phyloP scores from a whole-genome alignment of 176 grass and related monocot genomes.

The Ensete ventricosum region DNA sequence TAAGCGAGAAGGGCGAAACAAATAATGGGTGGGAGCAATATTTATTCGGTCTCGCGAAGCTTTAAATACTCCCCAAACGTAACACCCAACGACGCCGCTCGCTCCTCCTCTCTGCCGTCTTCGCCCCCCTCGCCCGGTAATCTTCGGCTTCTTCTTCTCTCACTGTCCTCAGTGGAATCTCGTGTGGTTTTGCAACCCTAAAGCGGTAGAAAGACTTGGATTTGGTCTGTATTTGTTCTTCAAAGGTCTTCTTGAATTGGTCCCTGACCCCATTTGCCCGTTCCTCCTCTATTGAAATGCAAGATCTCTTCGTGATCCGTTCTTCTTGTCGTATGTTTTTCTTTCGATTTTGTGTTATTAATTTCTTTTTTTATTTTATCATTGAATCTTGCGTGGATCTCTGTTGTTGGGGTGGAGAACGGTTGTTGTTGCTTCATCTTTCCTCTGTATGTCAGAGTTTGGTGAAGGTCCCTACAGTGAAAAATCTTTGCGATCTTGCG shows the following conservation, averaged over 20 bases:
- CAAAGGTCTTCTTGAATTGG: neutral
- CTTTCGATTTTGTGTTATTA: neutral
- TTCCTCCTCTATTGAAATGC: neutral
- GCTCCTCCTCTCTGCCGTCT: neutral
- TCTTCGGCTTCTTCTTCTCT: neutral
- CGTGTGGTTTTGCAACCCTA: neutral
- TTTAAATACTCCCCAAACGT: conserved; percentile 2
- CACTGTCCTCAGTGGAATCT: neutral
- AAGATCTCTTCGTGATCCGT: neutral
- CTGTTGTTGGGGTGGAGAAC: neutral
- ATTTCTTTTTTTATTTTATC: neutral
- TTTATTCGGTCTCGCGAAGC: neutral
- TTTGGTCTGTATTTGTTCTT: neutral
- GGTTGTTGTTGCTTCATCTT: neutral
- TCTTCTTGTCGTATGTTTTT: neutral
- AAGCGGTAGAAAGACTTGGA: neutral
- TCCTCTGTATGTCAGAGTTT: neutral
- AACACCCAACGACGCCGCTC: neutral
- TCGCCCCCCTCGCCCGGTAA: neutral
- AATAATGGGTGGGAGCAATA: neutral
- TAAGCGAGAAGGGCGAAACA: neutral
- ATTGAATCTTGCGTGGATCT: neutral
- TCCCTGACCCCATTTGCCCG: neutral
- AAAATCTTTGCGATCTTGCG: neutral
- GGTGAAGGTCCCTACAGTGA: neutral